Evolutionary conservation across 2,329 filamentous ascomycete genomes (phyloP), one percentile per base, ranked within the genome.

Genomic region (Diplodia sapinea): DNA sequence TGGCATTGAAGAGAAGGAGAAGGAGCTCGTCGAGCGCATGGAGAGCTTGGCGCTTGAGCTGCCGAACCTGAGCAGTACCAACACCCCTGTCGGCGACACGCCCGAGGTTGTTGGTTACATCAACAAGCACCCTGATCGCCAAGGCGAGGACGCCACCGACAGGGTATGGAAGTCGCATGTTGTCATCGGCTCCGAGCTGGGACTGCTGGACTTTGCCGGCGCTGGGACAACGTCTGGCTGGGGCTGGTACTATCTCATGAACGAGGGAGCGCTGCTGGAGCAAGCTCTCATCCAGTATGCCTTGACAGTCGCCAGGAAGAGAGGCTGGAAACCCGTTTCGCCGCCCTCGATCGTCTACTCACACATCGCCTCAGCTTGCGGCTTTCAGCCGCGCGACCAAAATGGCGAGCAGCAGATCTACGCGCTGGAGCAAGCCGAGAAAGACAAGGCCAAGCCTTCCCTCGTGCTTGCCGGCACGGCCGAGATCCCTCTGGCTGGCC

Each of bases 161-260:
- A 80, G 81, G 67, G 80, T 86, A 7, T 89, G 86, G 86, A 85
- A 88, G 51, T 94, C 91, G 0, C 94, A 97, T 78, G 91, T 95
- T 8, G 87, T 94, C 72, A 94, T 99, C 72, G 95, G 95, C 38
- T 84, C 88, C 4, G 88, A 93, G 74, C 86, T 99, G n/a, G 89
- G 90, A 40, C 85, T 99, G n/a, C 84, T 99, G 63, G 94, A 99
- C 81, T 97, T 99, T 75, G 84, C 90, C 5, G 89, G 86, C 68
- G 93, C 93, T 5, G 90, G 90, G 1, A 88, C 87, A n/a, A 89
- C 92, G 1, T 92, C 90, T 3, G 95, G 95, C 47, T 99, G 94
- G 94, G 95, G 95, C 1, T 99, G 93, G 92, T 99, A 99, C 82
- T 98, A 93, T 79, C 87, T 99, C 12, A 84, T 92, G n/a, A 92